These are phyloP conservation scores for Alloascoidea africana DNA, from an alignment of 805 yeast genomes.

Conservation along the genomic window DNA sequence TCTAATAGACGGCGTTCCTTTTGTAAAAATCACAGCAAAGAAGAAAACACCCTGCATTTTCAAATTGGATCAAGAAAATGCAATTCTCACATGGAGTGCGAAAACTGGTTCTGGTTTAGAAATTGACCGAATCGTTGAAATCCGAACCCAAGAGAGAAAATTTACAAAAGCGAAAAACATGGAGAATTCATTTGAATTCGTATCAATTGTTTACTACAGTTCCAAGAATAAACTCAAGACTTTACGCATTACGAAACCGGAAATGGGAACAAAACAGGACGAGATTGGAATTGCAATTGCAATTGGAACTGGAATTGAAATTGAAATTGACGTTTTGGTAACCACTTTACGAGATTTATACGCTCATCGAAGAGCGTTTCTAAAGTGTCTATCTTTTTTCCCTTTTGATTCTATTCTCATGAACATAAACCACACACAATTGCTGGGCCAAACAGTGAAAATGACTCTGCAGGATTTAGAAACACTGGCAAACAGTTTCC, in stretches of 20 bases:
- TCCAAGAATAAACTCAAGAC: conserved; percentile 42
- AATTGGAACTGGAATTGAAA: too few species aligned
- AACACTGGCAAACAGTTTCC: conserved; percentile 48
- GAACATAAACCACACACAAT: too few species aligned
- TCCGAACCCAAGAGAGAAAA: too few species aligned
- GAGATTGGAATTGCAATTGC: too few species aligned
- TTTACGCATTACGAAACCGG: too few species aligned
- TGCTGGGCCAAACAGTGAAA: not conserved
- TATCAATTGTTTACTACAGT: conserved; percentile 62
- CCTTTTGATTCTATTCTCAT: conserved; percentile 50
- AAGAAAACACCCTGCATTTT: conserved; percentile 49
- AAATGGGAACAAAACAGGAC: conserved; percentile 62
- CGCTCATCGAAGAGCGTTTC: conserved; percentile 36
- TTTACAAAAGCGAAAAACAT: too few species aligned
- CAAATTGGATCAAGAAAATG: conserved; percentile 36
- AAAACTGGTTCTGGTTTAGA: conserved; percentile 27
- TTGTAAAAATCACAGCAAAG: conserved; percentile 55
- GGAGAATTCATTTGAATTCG: too few species aligned
- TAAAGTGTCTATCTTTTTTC: conserved; percentile 39
- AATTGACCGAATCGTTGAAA: conserved; percentile 50
- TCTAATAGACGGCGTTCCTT: conserved; percentile 38
- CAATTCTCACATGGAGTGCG: conserved; percentile 42
- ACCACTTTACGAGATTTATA: conserved; percentile 59
- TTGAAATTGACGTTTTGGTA: too few species aligned
- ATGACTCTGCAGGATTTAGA: conserved; percentile 38